These are phyloP conservation scores for Hypoxylon rubiginosum DNA, from an alignment of 2,329 filamentous ascomycete species.

Conservation along the genomic window DNA sequence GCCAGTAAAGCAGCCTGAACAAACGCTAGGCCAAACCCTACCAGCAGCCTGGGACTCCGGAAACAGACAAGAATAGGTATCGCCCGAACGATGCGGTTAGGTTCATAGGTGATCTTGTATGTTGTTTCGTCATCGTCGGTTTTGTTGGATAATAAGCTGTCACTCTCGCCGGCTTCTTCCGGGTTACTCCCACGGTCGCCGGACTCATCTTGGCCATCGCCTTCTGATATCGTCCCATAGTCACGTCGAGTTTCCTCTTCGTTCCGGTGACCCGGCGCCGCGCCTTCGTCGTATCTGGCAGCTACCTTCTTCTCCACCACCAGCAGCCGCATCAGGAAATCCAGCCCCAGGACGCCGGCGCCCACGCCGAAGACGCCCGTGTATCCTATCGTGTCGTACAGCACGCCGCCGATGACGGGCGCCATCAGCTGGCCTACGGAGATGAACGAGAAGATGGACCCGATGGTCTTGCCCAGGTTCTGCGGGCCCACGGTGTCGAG, in stretches of 20 bases:
- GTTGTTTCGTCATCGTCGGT: slow-evolving; percentile 39
- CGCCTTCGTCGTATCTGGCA: slow-evolving; percentile 54
- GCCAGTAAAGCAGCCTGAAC: slow-evolving; percentile 58
- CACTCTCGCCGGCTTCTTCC: slow-evolving; percentile 52
- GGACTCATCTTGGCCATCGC: slow-evolving; percentile 37
- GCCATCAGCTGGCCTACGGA: slow-evolving; percentile 68
- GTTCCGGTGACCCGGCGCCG: slow-evolving; percentile 29
- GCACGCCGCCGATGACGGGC: slow-evolving; percentile 70
- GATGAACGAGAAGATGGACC: slow-evolving; percentile 71
- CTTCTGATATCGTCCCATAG: slow-evolving; percentile 28
- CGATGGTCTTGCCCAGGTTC: slow-evolving; percentile 72
- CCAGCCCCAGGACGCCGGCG: slow-evolving; percentile 66
- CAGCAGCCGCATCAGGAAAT: slow-evolving; percentile 70
- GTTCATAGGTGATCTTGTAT: slow-evolving; percentile 60
- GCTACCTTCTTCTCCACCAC: slow-evolving; percentile 75
- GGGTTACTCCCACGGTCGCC: slow-evolving; percentile 11
- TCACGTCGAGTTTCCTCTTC: slow-evolving; percentile 39
- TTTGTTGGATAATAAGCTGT: slow-evolving; percentile 54
- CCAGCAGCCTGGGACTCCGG: slow-evolving; percentile 56
- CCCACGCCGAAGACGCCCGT: slow-evolving; percentile 70
- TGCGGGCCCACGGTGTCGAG: slow-evolving; percentile 68
- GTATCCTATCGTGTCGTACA: slow-evolving; percentile 71
- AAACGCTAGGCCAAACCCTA: slow-evolving; percentile 57
- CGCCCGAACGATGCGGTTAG: slow-evolving; percentile 55
- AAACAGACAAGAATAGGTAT: slow-evolving; percentile 64